These are phyloP conservation scores for Kodamaea suecica DNA, from an alignment of 1,139 yeast genomes.

Conservation along the genomic window DNA sequence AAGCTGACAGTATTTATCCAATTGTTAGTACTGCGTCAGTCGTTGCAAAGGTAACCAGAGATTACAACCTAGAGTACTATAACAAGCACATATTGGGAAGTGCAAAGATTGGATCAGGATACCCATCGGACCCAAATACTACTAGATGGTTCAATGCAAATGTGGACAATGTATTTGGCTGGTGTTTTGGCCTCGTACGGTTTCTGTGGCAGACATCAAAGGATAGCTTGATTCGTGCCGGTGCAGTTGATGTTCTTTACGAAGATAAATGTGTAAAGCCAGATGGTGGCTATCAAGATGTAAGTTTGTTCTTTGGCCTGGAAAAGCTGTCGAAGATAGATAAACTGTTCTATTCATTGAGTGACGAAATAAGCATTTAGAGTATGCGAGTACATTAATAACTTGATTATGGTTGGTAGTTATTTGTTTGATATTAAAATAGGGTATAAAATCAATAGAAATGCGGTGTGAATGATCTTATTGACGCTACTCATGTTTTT, in stretches of 20 bases:
- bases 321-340: slow-evolving; percentile 4
- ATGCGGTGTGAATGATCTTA: too few relatives aligned
- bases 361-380: slow-evolving; percentile 4
- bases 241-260: slow-evolving; percentile 42
- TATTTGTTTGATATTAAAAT: too few relatives aligned
- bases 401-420: too few relatives aligned
- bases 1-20: slow-evolving; percentile 93
- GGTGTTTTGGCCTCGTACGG: slow-evolving; percentile 72
- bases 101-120: slow-evolving; percentile 76
- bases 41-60: slow-evolving; percentile 95
- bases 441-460: too few relatives aligned
- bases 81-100: slow-evolving; percentile 22
- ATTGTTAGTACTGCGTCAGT: slow-evolving; percentile 96
- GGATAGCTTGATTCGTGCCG: slow-evolving; percentile 58
- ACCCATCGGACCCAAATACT: slow-evolving; percentile 91
- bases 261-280: slow-evolving; percentile 35
- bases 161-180: slow-evolving; percentile 79
- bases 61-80: slow-evolving; percentile 53
- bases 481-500: too few relatives aligned
- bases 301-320: slow-evolving; percentile 25
- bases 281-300: slow-evolving; percentile 32
- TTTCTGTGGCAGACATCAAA: slow-evolving; percentile 95
- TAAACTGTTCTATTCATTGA: slow-evolving; percentile 5
- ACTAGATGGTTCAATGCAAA: slow-evolving; percentile 61
- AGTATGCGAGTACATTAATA: too few relatives aligned